Evolutionary conservation across 2,329 filamentous ascomycete species (phyloP), one percentile per base, ranked within the genome.

Genomic region (Didymella segeticola): DNA sequence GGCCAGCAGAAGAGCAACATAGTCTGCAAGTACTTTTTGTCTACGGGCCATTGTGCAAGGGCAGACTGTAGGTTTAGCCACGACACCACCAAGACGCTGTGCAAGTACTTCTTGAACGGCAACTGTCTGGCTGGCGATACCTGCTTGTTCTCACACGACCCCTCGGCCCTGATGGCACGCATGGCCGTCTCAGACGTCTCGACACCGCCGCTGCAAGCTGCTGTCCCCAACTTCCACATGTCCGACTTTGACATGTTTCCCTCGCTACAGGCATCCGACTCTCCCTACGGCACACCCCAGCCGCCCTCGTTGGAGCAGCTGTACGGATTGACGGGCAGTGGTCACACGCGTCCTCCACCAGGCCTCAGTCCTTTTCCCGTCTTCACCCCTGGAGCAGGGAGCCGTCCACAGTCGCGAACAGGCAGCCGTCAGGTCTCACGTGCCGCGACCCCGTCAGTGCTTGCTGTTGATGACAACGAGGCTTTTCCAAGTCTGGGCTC

Each of bases 101-200:
- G 95, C 93, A 98, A 98, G 91, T 96, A 98, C 74, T 99, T 93
- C 91, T 83, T 99, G 47, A 91, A 91, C 78, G 95, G 95, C 1
- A 97, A 93, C 68, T 99, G 95, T 72, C 83, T 99, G 27, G 95
- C 95, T 17, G 93, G 95, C 29, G 89, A 92, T 52, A 93, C 91
- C 3, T 99, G 95, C 75, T 91, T 96, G 55, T 99, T 99, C 78
- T 98, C 93, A 12, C 95, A 99, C 75, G 95, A 99, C 66, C 95
- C 95, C 2, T 86, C 92, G 1, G 86, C 91, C 62, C 83, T 97
- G 12, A 86, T 96, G 77, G 91, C 89, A 67, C 90, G 90, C 64
- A 83, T 99, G 59, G 86, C 83, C 26, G 77, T 97, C 12, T 89
- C 90, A 58, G 90, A 86, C 38, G 80, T 84, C 53, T 81, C 81